Conservation (phyloP, 768 basidiomycete species). For the Hygrophorus russula region DNA sequence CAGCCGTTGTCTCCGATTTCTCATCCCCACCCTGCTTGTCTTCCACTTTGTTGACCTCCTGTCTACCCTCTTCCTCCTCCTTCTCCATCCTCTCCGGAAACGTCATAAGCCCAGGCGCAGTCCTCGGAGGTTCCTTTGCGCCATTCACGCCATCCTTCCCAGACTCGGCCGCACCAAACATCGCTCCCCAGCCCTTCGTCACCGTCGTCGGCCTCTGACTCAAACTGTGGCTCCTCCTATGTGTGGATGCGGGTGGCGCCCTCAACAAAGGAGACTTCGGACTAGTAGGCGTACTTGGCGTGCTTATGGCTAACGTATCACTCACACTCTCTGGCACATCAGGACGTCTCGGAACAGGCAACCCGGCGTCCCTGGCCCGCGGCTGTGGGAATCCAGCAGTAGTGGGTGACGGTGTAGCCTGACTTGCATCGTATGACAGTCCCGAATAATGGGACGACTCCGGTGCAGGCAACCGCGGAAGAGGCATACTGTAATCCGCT, state of each 20-base stretch:
- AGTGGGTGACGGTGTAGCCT: slow-evolving; percentile 47
- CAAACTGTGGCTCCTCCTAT: slow-evolving; percentile 75
- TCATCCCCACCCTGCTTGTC: slow-evolving; percentile 18
- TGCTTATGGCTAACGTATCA: neutral
- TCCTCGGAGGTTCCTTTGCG: slow-evolving; percentile 33
- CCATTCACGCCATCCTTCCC: slow-evolving; percentile 30
- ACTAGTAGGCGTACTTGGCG: neutral
- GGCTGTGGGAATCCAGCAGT: slow-evolving; percentile 49
- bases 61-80: slow-evolving; percentile 18
- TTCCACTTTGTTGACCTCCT: slow-evolving; percentile 18
- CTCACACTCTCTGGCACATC: neutral
- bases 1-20: slow-evolving; percentile 8
- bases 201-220: slow-evolving; percentile 56
- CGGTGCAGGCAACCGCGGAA: slow-evolving; percentile 73
- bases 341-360: slow-evolving; percentile 23
- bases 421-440: slow-evolving; percentile 58
- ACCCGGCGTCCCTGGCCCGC: slow-evolving; percentile 55
- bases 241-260: slow-evolving; percentile 68
- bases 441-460: slow-evolving; percentile 74
- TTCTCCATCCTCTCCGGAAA: slow-evolving; percentile 36
- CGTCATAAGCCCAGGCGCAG: slow-evolving; percentile 50
- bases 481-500: slow-evolving; percentile 74
- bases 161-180: slow-evolving; percentile 38
- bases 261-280: slow-evolving; percentile 30
- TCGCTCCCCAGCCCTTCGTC: slow-evolving; percentile 44